Evolutionary conservation across 129 eudicot genomes (phyloP).

Genomic region (Flaveria robusta): DNA sequence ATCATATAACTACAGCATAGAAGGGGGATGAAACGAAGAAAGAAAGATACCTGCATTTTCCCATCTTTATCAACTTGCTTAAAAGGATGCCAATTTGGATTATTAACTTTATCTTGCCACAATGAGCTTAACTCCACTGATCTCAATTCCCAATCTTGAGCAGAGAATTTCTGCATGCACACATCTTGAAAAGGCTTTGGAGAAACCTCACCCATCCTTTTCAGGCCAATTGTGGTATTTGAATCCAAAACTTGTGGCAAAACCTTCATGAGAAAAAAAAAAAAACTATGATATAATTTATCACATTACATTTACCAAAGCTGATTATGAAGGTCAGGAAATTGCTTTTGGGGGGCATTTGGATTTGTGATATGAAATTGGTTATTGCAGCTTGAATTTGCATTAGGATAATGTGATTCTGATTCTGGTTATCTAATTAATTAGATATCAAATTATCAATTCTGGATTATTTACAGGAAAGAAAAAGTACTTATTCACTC

Average conservation of each 20-base stretch:
- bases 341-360: not conserved
- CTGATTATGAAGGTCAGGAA: slow-evolving; percentile 2
- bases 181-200: slow-evolving; percentile 59
- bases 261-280: slow-evolving; percentile 33
- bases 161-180: slow-evolving; percentile 51
- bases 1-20: not conserved
- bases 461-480: not conserved
- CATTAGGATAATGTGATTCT: not conserved
- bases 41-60: slow-evolving; percentile 43
- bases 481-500: not conserved
- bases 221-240: slow-evolving; percentile 43
- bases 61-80: slow-evolving; percentile 48
- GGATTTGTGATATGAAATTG: not conserved
- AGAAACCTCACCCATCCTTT: slow-evolving; percentile 71
- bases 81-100: slow-evolving; percentile 64
- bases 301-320: slow-evolving; percentile 15
- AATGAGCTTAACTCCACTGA: slow-evolving; percentile 49
- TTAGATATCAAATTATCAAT: not conserved
- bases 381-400: not conserved
- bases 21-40: not conserved
- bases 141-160: slow-evolving; percentile 48
- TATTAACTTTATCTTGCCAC: slow-evolving; percentile 66
- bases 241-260: slow-evolving; percentile 42
- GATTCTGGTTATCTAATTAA: not conserved
- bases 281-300: not conserved